Conservation (phyloP, 805 yeast genomes). For the Candida ipomoeae region DNA sequence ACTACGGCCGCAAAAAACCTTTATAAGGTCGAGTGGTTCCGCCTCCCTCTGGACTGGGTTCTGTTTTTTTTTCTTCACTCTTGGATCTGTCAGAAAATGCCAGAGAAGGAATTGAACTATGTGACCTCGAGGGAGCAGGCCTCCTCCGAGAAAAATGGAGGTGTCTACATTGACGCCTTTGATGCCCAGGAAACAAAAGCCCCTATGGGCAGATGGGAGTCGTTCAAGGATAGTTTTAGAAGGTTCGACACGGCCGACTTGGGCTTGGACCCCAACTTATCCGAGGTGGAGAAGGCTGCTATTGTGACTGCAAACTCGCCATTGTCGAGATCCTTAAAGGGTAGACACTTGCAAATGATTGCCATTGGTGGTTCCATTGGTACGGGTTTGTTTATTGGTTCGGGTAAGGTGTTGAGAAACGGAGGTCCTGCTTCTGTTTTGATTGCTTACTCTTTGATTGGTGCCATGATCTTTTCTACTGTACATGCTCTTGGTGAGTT, state of each 20-base stretch:
- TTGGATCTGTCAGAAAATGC: conserved; percentile 22
- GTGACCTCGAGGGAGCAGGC: conserved; percentile 35
- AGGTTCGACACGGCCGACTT: conserved; percentile 31
- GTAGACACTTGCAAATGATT: conserved; percentile 68
- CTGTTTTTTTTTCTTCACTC: neutral
- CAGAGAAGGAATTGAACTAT: conserved; percentile 40
- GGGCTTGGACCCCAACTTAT: conserved; percentile 39
- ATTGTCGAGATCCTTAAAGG: conserved; percentile 48
- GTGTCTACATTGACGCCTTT: conserved; percentile 33
- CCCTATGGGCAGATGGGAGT: conserved; percentile 15
- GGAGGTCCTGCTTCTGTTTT: conserved; percentile 69
- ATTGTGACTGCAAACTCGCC: conserved; percentile 54
- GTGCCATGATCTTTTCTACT: conserved; percentile 30
- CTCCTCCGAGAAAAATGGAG: conserved; percentile 35
- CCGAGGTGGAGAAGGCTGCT: conserved; percentile 45
- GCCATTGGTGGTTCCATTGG: conserved; percentile 84
- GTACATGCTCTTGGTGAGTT: conserved; percentile 46
- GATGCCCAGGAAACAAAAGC: conserved; percentile 19
- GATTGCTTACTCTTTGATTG: conserved; percentile 36
- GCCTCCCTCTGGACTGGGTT: neutral
- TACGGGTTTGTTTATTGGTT: conserved; percentile 75
- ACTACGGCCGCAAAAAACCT: neutral
- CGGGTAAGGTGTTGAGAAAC: conserved; percentile 54
- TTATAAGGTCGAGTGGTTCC: neutral
- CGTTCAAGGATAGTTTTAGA: conserved; percentile 30